Conservation (phyloP, 371 early-diverging fungal genomes). For the Mucor circinelloides region DNA sequence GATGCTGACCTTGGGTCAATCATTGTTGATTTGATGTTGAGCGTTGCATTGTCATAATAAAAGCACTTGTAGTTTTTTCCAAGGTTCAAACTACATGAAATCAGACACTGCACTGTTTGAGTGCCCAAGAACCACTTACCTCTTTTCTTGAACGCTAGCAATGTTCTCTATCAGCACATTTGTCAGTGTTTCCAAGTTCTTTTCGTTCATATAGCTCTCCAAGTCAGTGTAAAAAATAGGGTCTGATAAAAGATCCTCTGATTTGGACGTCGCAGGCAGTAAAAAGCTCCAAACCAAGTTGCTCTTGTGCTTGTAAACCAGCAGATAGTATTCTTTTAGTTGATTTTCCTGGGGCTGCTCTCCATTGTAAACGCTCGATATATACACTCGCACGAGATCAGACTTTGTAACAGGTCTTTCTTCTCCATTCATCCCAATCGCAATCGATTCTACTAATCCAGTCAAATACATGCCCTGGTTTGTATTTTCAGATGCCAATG, state of each 20-base stretch:
- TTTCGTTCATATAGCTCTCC: constrained; percentile 27
- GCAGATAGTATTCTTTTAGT: constrained; percentile 49
- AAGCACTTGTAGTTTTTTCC: constrained; percentile 48
- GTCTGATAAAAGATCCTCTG: constrained; percentile 31
- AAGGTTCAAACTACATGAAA: constrained; percentile 21
- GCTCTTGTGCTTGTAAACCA: constrained; percentile 54
- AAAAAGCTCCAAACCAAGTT: constrained; percentile 43
- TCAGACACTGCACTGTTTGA: neutral
- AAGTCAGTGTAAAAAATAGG: constrained; percentile 29
- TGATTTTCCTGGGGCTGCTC: constrained; percentile 13
- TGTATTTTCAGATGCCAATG: neutral
- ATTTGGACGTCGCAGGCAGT: constrained; percentile 30
- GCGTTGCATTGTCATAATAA: constrained; percentile 46
- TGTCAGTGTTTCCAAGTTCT: constrained; percentile 25
- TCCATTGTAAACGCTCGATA: constrained; percentile 21
- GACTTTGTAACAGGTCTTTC: constrained; percentile 21
- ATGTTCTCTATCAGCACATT: constrained; percentile 24
- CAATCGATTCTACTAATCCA: constrained; percentile 31
- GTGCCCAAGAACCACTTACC: constrained; percentile 22
- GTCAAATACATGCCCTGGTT: constrained; percentile 35
- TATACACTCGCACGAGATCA: constrained; percentile 47
- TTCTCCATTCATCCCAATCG: constrained; percentile 37
- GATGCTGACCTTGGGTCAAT: constrained; percentile 19
- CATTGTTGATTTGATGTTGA: constrained; percentile 45
- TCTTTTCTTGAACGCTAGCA: constrained; percentile 31